Evolutionary conservation across 768 basidiomycete species (phyloP), one percentile per base, ranked within the genome.

Genomic region (Leccinum truebloodii): DNA sequence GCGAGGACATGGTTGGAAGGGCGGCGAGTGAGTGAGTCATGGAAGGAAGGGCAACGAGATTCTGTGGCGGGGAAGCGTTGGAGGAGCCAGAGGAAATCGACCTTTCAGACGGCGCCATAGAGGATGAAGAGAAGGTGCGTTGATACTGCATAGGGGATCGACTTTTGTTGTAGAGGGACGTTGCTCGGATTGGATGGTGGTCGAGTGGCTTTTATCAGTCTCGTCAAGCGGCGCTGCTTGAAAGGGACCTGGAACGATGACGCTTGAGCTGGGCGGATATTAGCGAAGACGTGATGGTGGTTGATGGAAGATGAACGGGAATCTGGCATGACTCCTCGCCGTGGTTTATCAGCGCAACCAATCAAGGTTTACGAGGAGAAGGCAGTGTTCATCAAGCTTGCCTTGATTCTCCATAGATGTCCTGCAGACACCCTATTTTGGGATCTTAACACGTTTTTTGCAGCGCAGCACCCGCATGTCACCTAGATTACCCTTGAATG

Each of bases 231-330:
- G 68, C 67, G 67, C 61, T 64, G 28, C 35, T 49, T 55, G 60
- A 61, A 58, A 66, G 63, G 62, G 56, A 65, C 62, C 62, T 63
- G 61, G 52, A 48, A 56, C 56, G 69, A 67, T 65, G 68, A 67
- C 62, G 67, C 61, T 65, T 61, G 52, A 50, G 60, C 32, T 61
- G 41, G 51, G 57, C 73, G 73, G 73, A 74, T 68, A 74, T 74
- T 74, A 74, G 71, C 73, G 73, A 76, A 58, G 64, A 61, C 67
- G 67, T 71, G 66, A 66, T 73, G 73, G 58, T 60, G 62, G 64
- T 65, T 67, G 65, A 64, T 61, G 60, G 46, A 59, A 64, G 59
- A 66, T 66, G 69, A 73, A 75, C 71, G 74, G 74, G 69, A 74
- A 74, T 68, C 74, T 67, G 65, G 65, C 65, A 67, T 65, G 67